These are phyloP conservation scores for Symmetrospora coprosmae DNA, from an alignment of 768 basidiomycete genomes.

Conservation along the genomic window DNA sequence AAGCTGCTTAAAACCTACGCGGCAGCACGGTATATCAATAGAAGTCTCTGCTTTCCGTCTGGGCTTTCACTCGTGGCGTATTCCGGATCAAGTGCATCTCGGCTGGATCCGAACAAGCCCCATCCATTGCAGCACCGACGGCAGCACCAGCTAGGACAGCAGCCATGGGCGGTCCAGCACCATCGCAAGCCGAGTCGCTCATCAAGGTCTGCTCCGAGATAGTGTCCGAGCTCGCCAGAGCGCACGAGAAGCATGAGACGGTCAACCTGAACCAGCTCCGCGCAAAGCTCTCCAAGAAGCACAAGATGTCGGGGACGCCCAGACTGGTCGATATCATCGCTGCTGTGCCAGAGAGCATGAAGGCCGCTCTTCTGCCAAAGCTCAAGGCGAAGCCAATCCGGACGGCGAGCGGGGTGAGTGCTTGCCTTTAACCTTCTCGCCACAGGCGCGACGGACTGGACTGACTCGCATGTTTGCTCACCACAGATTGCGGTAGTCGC, in stretches of 20 bases:
- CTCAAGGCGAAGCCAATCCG: slow-evolving; percentile 84
- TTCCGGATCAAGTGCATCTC: no score
- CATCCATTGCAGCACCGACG: no score
- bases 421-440: not conserved
- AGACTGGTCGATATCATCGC: slow-evolving; percentile 94
- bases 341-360: slow-evolving; percentile 94
- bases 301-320: slow-evolving; percentile 70
- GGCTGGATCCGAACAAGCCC: no score
- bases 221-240: slow-evolving; percentile 80
- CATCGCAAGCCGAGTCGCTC: slow-evolving; percentile 74
- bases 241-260: slow-evolving; percentile 59
- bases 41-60: no score
- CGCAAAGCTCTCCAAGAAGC: slow-evolving; percentile 76
- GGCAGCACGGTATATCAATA: no score
- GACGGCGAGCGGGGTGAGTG: slow-evolving; percentile 82
- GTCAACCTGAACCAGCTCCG: slow-evolving; percentile 81
- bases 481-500: slow-evolving; percentile 88
- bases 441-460: not conserved
- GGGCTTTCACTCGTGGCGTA: no score
- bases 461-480: not conserved
- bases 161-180: slow-evolving; percentile 21
- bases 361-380: slow-evolving; percentile 75
- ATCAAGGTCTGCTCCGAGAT: slow-evolving; percentile 86
- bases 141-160: no score
- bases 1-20: no score